Evolutionary conservation across 106 monocot genomes (phyloP).

Genomic region (Allium cepa): DNA sequence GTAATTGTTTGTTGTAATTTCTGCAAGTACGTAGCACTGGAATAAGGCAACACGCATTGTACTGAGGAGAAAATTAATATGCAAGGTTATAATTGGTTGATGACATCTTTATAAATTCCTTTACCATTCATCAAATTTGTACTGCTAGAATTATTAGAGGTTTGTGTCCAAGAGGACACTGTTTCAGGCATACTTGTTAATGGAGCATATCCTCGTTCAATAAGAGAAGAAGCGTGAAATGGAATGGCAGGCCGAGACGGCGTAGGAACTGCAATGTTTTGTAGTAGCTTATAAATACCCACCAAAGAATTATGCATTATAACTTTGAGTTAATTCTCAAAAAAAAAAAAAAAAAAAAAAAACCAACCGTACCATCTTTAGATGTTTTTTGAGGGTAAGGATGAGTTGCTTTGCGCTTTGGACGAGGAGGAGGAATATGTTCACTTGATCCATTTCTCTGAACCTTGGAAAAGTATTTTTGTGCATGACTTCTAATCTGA

Average conservation of each 20-base stretch:
- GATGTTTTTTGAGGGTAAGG: slow-evolving; percentile 96
- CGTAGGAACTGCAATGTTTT: slow-evolving; percentile 31
- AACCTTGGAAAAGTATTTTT: slow-evolving; percentile 93
- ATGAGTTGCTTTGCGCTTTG: slow-evolving; percentile 92
- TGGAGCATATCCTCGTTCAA: slow-evolving; percentile 39
- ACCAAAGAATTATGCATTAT: slow-evolving; percentile 2
- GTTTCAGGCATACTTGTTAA: slow-evolving; percentile 52
- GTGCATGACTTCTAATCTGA: slow-evolving; percentile 98
- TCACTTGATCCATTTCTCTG: slow-evolving; percentile 89
- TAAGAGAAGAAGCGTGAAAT: slow-evolving; percentile 44
- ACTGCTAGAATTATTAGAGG: slow-evolving; percentile 37
- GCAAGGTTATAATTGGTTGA: background rate
- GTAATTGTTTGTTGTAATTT: slow-evolving; percentile 29
- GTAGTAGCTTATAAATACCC: slow-evolving; percentile 10
- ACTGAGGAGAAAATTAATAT: background rate
- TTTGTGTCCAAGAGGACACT: slow-evolving; percentile 48
- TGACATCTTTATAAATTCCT: background rate
- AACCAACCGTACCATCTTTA: slow-evolving; percentile 33
- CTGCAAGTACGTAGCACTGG: background rate
- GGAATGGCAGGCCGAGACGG: slow-evolving; percentile 34
- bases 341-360: background rate
- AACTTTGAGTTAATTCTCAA: slow-evolving; percentile 1
- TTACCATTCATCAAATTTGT: slow-evolving; percentile 45
- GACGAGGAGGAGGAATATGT: slow-evolving; percentile 95
- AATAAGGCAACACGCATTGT: background rate